Percentiles rank a stretch among this genome's conserved stretches.
These are phyloP conservation scores for Chernovozyma aurita DNA, from an alignment of 1,139 yeast species.

Conservation along the genomic window DNA sequence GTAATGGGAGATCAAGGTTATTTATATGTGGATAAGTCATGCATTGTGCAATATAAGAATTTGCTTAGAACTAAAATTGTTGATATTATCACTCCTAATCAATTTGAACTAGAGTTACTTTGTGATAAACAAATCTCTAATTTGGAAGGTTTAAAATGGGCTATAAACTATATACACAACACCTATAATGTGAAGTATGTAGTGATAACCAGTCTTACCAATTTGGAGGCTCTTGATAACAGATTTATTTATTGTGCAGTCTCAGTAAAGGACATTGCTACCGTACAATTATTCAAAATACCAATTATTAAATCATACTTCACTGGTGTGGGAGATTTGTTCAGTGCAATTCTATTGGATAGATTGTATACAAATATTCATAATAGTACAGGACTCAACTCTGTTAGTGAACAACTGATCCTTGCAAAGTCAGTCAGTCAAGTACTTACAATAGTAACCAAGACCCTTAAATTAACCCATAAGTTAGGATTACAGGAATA, in stretches of 20 bases:
- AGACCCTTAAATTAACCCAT: conserved; percentile 41
- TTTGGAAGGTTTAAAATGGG: conserved; percentile 34
- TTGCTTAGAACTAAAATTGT: conserved; percentile 50
- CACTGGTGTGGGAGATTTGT: conserved; percentile 91
- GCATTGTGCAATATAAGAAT: conserved; percentile 61
- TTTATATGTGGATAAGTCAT: conserved; percentile 69
- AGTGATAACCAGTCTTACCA: conserved; percentile 49
- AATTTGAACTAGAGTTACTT: conserved; percentile 78
- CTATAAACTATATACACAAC: conserved; percentile 47
- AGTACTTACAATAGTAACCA: conserved; percentile 46
- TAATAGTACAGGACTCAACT: neutral
- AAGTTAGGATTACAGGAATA: conserved; percentile 16
- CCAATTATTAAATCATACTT: conserved; percentile 67
- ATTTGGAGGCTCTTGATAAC: conserved; percentile 10
- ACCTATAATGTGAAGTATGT: conserved; percentile 54
- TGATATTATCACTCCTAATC: conserved; percentile 82
- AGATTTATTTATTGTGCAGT: conserved; percentile 49
- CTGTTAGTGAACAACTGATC: conserved; percentile 5
- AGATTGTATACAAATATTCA: conserved; percentile 35
- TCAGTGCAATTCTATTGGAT: conserved; percentile 73
- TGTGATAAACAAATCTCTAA: conserved; percentile 48
- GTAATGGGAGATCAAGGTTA: conserved; percentile 91
- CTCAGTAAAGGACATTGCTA: conserved; percentile 20
- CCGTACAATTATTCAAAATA: conserved; percentile 33
- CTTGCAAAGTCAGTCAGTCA: conserved; percentile 40